Percentiles rank a stretch among this genome's conserved stretches.
Evolutionary conservation across 2,329 filamentous ascomycete species (phyloP).

Genomic region (Colletotrichum chlorophyti): DNA sequence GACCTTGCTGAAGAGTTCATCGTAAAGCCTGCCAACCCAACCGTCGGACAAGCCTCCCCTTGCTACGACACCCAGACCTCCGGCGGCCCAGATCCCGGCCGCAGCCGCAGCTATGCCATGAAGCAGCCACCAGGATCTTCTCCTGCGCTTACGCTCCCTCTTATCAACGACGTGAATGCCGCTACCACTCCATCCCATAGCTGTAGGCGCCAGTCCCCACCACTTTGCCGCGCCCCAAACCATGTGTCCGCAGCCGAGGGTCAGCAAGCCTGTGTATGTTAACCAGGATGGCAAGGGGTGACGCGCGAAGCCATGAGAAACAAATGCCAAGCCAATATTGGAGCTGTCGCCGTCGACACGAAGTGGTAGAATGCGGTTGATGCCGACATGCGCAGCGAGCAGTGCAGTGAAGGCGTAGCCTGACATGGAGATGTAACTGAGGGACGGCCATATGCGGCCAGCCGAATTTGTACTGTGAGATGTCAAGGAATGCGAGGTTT

Average conservation of each 20-base stretch:
- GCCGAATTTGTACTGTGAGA: conserved; percentile 32
- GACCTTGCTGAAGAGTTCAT: conserved; percentile 66
- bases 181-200: conserved; percentile 54
- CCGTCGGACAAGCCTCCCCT: conserved; percentile 72
- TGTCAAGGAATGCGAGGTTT: conserved; percentile 38
- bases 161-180: conserved; percentile 53
- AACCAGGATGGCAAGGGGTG: conserved; percentile 71
- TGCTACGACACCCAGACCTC: conserved; percentile 80
- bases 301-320: conserved; percentile 83
- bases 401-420: conserved; percentile 75
- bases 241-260: conserved; percentile 76
- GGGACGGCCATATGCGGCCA: conserved; percentile 67
- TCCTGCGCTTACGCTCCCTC: conserved; percentile 59
- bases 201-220: conserved; percentile 69
- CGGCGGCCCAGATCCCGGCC: conserved; percentile 78
- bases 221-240: conserved; percentile 87
- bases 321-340: conserved; percentile 83
- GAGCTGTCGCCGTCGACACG: conserved; percentile 82
- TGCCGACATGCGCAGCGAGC: conserved; percentile 73
- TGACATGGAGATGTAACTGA: conserved; percentile 73
- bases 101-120: conserved; percentile 68
- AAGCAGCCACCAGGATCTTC: conserved; percentile 73
- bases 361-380: conserved; percentile 80
- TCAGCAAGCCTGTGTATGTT: conserved; percentile 74
- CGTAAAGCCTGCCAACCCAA: conserved; percentile 83